Evolutionary conservation across 768 basidiomycete species (phyloP).

Genomic region (Leccinum uliginosum): DNA sequence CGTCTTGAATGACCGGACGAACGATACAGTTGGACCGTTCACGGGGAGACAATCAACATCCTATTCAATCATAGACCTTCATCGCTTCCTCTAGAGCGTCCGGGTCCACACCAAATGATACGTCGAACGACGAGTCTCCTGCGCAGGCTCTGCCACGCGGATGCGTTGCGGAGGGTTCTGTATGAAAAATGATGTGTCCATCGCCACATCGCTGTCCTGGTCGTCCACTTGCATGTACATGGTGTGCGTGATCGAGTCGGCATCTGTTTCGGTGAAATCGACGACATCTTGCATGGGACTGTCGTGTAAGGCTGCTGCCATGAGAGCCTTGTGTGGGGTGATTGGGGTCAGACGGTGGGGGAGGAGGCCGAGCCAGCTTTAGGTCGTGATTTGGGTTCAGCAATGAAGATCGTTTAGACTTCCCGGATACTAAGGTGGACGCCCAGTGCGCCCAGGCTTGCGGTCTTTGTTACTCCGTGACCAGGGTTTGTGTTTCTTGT

Average conservation of each 20-base stretch:
- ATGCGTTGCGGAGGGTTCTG: not conserved
- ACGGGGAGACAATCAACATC: no score
- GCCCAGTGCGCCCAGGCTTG: not conserved
- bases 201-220: constrained; percentile 8
- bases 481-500: not conserved
- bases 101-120: constrained; percentile 31
- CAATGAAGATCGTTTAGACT: constrained; percentile 10
- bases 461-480: constrained; percentile 6
- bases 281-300: constrained; percentile 13
- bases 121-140: constrained; percentile 28
- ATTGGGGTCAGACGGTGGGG: not conserved
- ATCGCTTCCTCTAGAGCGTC: no score
- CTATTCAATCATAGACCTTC: constrained; percentile 26
- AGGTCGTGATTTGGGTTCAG: constrained; percentile 6
- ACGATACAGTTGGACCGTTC: no score
- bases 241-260: constrained; percentile 5
- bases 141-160: not conserved
- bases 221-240: constrained; percentile 16
- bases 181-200: constrained; percentile 18
- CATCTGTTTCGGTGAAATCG: constrained; percentile 20
- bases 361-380: not conserved
- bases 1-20: no score
- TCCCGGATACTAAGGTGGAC: constrained; percentile 6
- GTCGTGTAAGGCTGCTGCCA: not conserved
- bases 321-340: not conserved